Evolutionary conservation across 2,329 filamentous ascomycete genomes (phyloP), one percentile per base, ranked within the genome.

Genomic region (Chalaropsis ovoidea): DNA sequence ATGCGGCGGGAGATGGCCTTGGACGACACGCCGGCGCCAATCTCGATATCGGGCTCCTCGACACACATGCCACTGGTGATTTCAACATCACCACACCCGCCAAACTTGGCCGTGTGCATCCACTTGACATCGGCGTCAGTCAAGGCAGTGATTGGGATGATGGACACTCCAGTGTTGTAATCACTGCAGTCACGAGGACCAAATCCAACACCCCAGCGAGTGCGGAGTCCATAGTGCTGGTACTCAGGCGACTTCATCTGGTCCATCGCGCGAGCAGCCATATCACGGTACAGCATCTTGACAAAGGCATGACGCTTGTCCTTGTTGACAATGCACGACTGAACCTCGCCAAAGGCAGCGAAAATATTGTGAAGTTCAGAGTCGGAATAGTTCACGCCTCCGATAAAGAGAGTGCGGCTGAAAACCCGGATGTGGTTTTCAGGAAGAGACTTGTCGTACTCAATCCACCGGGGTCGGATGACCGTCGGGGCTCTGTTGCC

Each of bases 261-360:
- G 45, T 88, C 84, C 74, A 95, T 95, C 62, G 94, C 94, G 68
- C 75, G 79, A 67, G 95, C 82, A 15, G 94, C 93, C 75, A 96
- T 90, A 68, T 85, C 82, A 45, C 95, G 90, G 69, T 85, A 94
- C 70, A 94, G 83, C 94, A 99, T 99, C 78, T 99, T 99, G 72
- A 99, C 93, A 74, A 99, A 99, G 5, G 94, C 94, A 75, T 99
- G 94, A 19, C 94, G 89, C 78, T 97, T 99, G 73, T 99, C 94
- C 72, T 90, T 88, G 77, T 99, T 97, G 70, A 96, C 92, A 70
- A 99, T 99, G 76, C 93, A 97, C 1, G 93, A 96, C 76, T 99
- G 94, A 3, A 99, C 94, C 64, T 86, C 80, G 67, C 94, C 94
- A 73, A 86, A 96, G 58, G 85, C 85, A 72, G 79, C 81, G 75